Evolutionary conservation across 2,329 filamentous ascomycete species (phyloP).

Genomic region (Colletotrichum sp.): DNA sequence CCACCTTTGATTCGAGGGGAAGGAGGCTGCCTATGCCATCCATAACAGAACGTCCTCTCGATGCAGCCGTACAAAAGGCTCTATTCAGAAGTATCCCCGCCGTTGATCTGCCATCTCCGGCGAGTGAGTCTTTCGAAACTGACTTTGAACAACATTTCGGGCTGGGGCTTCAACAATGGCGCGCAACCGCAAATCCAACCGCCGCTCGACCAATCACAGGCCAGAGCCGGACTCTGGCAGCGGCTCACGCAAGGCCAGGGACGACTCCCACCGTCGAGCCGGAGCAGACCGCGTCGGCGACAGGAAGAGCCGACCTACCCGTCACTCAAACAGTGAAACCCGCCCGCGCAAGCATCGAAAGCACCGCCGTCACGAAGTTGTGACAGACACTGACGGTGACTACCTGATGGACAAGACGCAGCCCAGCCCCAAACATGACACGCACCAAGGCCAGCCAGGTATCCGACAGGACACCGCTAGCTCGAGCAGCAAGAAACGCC

Average conservation of each 20-base stretch:
- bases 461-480: background rate
- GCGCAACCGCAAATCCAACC: background rate
- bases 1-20: background rate
- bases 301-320: background rate
- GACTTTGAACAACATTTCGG: background rate
- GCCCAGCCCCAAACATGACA: background rate
- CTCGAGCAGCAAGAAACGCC: background rate
- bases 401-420: conserved; percentile 1
- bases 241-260: background rate
- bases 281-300: background rate
- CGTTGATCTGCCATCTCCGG: background rate
- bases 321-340: background rate
- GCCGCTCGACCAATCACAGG: background rate
- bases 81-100: background rate
- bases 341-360: background rate
- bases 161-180: background rate
- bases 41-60: background rate
- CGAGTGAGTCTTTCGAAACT: background rate
- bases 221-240: background rate
- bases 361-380: background rate
- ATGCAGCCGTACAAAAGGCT: background rate
- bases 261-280: background rate
- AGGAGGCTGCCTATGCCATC: background rate
- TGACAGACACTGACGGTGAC: conserved; percentile 8
- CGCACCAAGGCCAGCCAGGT: background rate